Evolutionary conservation across 1,284 basidiomycete species (phyloP), one percentile per base, ranked within the genome.

Genomic region (Ceraceosorus bombacis): DNA sequence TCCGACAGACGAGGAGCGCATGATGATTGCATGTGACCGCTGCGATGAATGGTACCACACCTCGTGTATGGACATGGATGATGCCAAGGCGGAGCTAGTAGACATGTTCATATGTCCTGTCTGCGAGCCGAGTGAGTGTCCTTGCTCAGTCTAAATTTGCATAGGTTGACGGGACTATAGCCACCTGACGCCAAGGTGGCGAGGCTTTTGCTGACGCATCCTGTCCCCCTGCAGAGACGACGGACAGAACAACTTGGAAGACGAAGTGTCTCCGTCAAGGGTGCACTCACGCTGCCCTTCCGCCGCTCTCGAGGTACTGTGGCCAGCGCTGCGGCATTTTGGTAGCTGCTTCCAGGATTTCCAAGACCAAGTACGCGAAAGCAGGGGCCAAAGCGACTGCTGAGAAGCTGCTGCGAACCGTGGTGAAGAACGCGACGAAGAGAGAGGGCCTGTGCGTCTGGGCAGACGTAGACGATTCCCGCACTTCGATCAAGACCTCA

Each of bases 11-110:
- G 58, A 61, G 40, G 60, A 63, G 15, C 38, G 54, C 41, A 56
- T 64, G 54, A 66, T 66, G 64, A 57, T 66, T 36, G 64, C 64
- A 3, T 66, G 62, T 48, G 64, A 64, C 49, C 27, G 57, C 40
- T 66, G 64, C 53, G 63, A 66, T 53, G 59, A 63, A 41, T 66
- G 64, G 64, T 66, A 65, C 53, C 63, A 65, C 48, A 59, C 62
- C 7, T 17, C 38, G 36, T 65, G 63, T 49, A 57, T 65, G 61
- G 51, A 49, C 39, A 63, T 66, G 53, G 48, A 39, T 2, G 62
- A 66, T 27, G 59, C 51, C 10, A 41, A 61, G 12, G 63, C 51
- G 36, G 55, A 54, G 39, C 54, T 66, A 2, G 57, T 66, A n/a
- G 64, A 66, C 49, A 51, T 58, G 51, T 66, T 61, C 56, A 55